phyloP scores from a whole-genome alignment of 768 basidiomycete species.

The Russula lepida region DNA sequence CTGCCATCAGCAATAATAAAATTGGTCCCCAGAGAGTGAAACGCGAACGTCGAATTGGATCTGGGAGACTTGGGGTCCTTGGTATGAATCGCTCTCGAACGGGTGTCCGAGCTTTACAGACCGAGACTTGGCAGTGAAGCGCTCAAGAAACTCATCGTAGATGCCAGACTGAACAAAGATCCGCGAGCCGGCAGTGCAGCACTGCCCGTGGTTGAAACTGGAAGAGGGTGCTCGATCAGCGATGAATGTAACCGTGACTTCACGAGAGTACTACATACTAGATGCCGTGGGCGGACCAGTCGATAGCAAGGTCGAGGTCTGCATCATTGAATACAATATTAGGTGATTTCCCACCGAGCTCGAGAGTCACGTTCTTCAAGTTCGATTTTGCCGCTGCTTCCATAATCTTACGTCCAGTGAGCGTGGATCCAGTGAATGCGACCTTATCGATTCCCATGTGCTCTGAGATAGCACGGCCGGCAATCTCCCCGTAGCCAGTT shows the following conservation, averaged over 20 bases:
- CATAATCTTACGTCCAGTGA: constrained; percentile 55
- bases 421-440: constrained; percentile 65
- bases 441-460: constrained; percentile 58
- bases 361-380: constrained; percentile 61
- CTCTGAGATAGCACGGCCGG: constrained; percentile 47
- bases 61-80: constrained; percentile 76
- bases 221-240: neutral
- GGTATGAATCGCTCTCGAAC: constrained; percentile 48
- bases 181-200: constrained; percentile 73
- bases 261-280: no score
- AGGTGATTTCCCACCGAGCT: constrained; percentile 66
- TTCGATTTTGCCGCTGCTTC: constrained; percentile 52
- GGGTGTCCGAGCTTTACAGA: constrained; percentile 62
- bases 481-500: constrained; percentile 45
- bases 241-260: neutral
- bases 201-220: constrained; percentile 69
- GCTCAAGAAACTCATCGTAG: constrained; percentile 66
- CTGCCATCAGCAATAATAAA: neutral
- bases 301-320: constrained; percentile 48
- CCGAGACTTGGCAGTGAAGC: constrained; percentile 47
- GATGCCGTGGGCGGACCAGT: constrained; percentile 51
- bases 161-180: constrained; percentile 73
- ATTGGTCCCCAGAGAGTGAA: neutral
- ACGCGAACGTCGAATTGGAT: constrained; percentile 59
- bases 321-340: constrained; percentile 56